Base-by-base conservation (phyloP, 768 basidiomycete genomes). In the Serendipita vermifera region DNA sequence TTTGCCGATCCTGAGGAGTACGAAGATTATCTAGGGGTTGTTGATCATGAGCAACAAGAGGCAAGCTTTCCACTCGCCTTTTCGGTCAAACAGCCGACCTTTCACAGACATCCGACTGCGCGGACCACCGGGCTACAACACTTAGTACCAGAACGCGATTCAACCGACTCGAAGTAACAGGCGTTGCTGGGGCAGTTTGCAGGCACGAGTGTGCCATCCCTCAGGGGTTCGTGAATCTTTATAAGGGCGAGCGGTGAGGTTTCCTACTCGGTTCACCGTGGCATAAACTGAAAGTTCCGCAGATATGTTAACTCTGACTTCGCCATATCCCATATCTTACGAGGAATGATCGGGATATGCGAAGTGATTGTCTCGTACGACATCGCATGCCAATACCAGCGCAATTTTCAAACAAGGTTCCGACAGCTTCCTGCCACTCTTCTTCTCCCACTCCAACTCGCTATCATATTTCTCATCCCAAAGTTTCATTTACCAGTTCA, bases 401-500 rank as follows among this genome's bases (percentile, higher is more conserved):
- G 41, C 46, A 60, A 54, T n/a, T 56, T 0, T 48, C 41, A 0
- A 38, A 53, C 5, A 17, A 36, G 1, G 33, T 69, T 9, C 48
- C 0, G n/a, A 5, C 4, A 26, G 4, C 22, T 51, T 26, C 3
- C 46, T 6, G 46, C 46, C 9, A 5, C 7, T 6, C n/a, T 51
- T 22, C 46, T 20, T 29, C 46, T 51, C 22, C 46, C 22, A 63
- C 33, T 27, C 31, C 22, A 54, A 9, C 32, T 31, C 13, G 27
- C 13, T 14, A 61, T 65, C 15, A 56, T 22, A 14, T 67, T 51
- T 7, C 38, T 68, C 2, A 58, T 75, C 2, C 74, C 71, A 0
- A 68, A 69, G 36, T 72, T 71, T 55, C 75, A 76, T 24, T 62
- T 73, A 14, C 62, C 64, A 3, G 68, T 62, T 0, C 74, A 76